Base-by-base conservation (phyloP, 257 asterid genomes). In the Salvia rosmarinus region DNA sequence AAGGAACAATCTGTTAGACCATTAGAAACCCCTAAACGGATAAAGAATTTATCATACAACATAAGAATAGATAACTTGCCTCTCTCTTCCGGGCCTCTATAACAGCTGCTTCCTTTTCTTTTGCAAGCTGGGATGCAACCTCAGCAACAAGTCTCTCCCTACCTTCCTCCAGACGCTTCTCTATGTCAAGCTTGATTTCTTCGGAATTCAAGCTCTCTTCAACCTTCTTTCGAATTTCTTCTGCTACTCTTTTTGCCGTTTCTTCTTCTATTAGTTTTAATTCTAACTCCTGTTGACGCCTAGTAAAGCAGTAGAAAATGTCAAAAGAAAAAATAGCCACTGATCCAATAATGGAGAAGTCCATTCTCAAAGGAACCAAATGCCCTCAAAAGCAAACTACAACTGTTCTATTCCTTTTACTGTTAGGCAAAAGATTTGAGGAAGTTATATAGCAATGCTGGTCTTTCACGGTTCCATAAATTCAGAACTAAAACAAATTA, bases 221-320 rank as follows among this genome's bases (percentile, higher is more conserved):
- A 54, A 95, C 98, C 79, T 78, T 89, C 80, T 83, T 88, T 76
- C 74, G 87, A 79, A 92, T 88, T 70, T 86, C 90, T 73, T 81
- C 90, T 64, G 82, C 89, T 51, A 92, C 86, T 82, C 99, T 87
- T 77, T 74, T 88, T 35, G 96, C 82, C 60, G 98, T 95, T 91
- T 95, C 98, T 90, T 95, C 99, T 79, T 95, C 98, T 63, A 95
- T 82, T 73, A 95, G 68, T 80, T 86, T 86, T 75, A 86, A 46
- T 86, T 95, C 99, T 75, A 97, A 96, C 82, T 90, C 99, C 78
- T 86, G 83, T 65, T 89, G 99, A 68, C 91, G 89, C 95, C 99
- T 91, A 84, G 13, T 43, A 79, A 69, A 77, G 65, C 59, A 64
- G 71, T 74, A 61, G 65, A 49, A 52, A 51, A 71, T 71, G 80